Conservation (phyloP, 1,284 basidiomycete genomes). For the Wallemia mellicola region DNA sequence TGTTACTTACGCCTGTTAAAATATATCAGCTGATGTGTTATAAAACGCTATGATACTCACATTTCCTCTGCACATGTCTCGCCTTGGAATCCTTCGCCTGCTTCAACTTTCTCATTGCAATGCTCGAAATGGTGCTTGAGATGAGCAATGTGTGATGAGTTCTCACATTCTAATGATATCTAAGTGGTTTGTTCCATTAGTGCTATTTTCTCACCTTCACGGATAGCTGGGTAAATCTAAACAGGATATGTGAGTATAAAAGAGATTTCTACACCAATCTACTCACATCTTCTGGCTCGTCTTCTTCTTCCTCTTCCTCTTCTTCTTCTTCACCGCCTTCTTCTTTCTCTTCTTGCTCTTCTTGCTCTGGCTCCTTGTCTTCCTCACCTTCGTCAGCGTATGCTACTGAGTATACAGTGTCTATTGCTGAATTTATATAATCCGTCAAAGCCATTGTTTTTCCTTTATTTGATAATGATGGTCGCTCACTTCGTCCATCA, state of each 20-base stretch:
- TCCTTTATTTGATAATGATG: neutral
- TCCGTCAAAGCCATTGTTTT: neutral
- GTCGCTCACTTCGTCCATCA: neutral
- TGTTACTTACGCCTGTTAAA: constrained; percentile 1
- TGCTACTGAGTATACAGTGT: neutral
- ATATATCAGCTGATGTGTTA: neutral
- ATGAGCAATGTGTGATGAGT: constrained; percentile 33
- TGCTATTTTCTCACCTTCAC: constrained; percentile 17
- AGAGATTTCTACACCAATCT: neutral
- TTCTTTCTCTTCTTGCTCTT: neutral
- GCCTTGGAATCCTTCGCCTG: constrained; percentile 48
- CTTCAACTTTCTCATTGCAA: constrained; percentile 57
- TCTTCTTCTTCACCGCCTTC: neutral
- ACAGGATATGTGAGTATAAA: neutral
- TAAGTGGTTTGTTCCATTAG: neutral
- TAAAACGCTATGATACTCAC: constrained; percentile 7
- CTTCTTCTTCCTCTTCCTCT: constrained; percentile 1
- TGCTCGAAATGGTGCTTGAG: constrained; percentile 61
- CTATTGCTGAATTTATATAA: neutral
- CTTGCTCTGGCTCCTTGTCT: neutral
- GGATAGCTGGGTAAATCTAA: constrained; percentile 32
- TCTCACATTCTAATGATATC: constrained; percentile 27
- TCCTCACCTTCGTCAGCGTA: neutral
- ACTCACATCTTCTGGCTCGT: constrained; percentile 1
- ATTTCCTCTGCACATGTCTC: constrained; percentile 73